Evolutionary conservation across 805 yeast species (phyloP).

Genomic region (Kodamaea jinghongensis): DNA sequence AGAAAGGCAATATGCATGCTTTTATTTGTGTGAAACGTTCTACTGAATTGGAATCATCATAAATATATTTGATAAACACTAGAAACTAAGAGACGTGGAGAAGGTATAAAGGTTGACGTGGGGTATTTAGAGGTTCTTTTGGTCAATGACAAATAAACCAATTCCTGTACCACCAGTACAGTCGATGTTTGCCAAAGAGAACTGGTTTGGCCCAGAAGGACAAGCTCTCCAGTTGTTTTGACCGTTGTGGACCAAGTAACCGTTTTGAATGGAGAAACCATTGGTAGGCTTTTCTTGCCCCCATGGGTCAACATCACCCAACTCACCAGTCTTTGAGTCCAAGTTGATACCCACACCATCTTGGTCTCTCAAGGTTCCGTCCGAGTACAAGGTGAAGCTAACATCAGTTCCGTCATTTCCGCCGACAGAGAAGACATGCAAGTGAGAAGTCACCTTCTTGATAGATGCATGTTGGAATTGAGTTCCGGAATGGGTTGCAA

Average conservation of each 20-base stretch:
- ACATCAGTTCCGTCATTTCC: conserved; percentile 28
- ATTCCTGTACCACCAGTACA: conserved; percentile 30
- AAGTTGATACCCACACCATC: conserved; percentile 27
- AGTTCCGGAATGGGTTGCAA: conserved; percentile 24
- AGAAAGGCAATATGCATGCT: too few relatives aligned
- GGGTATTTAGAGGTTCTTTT: too few relatives aligned
- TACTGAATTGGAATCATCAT: too few relatives aligned
- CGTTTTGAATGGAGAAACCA: conserved; percentile 39
- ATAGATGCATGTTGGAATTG: conserved; percentile 24
- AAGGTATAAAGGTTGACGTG: too few relatives aligned
- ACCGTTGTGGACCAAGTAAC: conserved; percentile 35
- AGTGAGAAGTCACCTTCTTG: conserved; percentile 29
- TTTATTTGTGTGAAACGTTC: too few relatives aligned
- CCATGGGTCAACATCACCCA: conserved; percentile 32
- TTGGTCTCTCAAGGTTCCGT: conserved; percentile 30
- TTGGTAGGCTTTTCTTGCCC: conserved; percentile 32
- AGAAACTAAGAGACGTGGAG: too few relatives aligned
- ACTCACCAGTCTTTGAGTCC: conserved; percentile 29
- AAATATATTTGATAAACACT: too few relatives aligned
- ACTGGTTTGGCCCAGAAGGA: conserved; percentile 26
- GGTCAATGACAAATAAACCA: too few relatives aligned
- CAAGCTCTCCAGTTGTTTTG: conserved; percentile 38
- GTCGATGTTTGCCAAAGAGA: conserved; percentile 24
- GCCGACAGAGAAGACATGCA: conserved; percentile 35
- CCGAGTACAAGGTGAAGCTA: conserved; percentile 22